Evolutionary conservation across 176 grass and related monocot species (phyloP).

Genomic region (Phoenix dactylifera): DNA sequence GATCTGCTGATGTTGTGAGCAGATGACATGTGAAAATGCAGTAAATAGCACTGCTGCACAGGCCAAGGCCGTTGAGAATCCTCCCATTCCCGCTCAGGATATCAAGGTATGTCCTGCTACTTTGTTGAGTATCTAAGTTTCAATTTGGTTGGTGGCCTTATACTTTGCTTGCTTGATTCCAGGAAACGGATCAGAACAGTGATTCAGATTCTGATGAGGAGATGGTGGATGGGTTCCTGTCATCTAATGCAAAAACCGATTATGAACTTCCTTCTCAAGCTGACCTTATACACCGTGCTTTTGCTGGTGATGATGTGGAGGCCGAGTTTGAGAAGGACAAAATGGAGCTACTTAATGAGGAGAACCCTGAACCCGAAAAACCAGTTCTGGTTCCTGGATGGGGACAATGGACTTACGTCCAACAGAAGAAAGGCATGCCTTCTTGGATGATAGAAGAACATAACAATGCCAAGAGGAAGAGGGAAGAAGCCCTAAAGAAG

Average conservation of each 20-base stretch:
- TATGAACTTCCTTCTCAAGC: slow-evolving; percentile 73
- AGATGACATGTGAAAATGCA: slow-evolving; percentile 12
- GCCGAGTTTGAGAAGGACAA: slow-evolving; percentile 80
- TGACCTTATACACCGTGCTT: slow-evolving; percentile 72
- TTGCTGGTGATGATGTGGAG: slow-evolving; percentile 97
- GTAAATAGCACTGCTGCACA: slow-evolving; percentile 4
- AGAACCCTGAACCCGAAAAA: slow-evolving; percentile 95
- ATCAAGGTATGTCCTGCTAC: slow-evolving; percentile 27
- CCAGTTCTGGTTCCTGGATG: slow-evolving; percentile 81
- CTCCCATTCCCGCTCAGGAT: slow-evolving; percentile 18
- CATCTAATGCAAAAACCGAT: slow-evolving; percentile 28
- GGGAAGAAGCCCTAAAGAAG: slow-evolving; percentile 70
- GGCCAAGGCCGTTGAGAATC: slow-evolving; percentile 13
- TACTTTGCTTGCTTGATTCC: slow-evolving; percentile 11
- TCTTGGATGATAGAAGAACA: slow-evolving; percentile 96
- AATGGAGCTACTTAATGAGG: slow-evolving; percentile 60
- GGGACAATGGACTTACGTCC: slow-evolving; percentile 87
- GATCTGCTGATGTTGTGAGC: slow-evolving; percentile 6
- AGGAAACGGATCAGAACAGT: slow-evolving; percentile 35
- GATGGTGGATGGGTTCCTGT: slow-evolving; percentile 78
- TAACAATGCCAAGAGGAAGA: slow-evolving; percentile 70
- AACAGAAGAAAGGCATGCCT: slow-evolving; percentile 77
- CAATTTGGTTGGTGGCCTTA: slow-evolving; percentile 1
- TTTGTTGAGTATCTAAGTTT: not conserved
- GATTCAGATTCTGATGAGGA: slow-evolving; percentile 76